These are phyloP conservation scores for Begonia fuchsioides DNA, from an alignment of 306 rosid genomes.

Conservation along the genomic window DNA sequence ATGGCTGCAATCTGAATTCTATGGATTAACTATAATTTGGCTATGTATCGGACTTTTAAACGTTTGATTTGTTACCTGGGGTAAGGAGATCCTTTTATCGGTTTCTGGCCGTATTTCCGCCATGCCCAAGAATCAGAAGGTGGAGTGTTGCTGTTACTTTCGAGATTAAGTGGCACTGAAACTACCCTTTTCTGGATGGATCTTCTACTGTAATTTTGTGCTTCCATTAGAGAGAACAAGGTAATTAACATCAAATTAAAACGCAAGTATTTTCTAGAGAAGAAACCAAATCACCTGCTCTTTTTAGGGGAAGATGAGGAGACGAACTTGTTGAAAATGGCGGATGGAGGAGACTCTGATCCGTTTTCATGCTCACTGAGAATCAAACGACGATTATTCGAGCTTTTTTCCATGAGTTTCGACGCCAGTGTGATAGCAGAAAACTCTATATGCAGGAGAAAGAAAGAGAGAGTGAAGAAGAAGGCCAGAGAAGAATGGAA, in stretches of 20 bases:
- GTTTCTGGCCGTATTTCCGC: no score
- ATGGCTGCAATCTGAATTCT: no score
- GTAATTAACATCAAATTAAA: background rate
- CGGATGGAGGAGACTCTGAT: background rate
- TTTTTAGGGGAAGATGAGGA: conserved; percentile 1
- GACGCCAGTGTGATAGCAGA: no score
- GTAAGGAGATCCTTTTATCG: no score
- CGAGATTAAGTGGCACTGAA: conserved; percentile 51
- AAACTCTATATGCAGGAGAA: background rate
- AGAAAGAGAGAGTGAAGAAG: background rate
- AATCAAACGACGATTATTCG: background rate
- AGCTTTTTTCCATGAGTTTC: background rate
- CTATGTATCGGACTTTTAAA: no score
- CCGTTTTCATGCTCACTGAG: background rate
- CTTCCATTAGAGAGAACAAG: no score
- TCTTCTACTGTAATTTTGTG: conserved; percentile 20
- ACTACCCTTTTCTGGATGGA: conserved; percentile 60
- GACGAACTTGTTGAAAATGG: background rate
- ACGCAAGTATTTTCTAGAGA: background rate
- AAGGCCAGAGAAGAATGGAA: background rate
- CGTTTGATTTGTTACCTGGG: no score
- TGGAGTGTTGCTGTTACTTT: no score
- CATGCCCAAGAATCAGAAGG: no score
- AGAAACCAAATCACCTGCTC: background rate
- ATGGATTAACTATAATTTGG: no score